phyloP scores from a whole-genome alignment of 2,329 filamentous ascomycete species.

The Cercospora nicotianae region DNA sequence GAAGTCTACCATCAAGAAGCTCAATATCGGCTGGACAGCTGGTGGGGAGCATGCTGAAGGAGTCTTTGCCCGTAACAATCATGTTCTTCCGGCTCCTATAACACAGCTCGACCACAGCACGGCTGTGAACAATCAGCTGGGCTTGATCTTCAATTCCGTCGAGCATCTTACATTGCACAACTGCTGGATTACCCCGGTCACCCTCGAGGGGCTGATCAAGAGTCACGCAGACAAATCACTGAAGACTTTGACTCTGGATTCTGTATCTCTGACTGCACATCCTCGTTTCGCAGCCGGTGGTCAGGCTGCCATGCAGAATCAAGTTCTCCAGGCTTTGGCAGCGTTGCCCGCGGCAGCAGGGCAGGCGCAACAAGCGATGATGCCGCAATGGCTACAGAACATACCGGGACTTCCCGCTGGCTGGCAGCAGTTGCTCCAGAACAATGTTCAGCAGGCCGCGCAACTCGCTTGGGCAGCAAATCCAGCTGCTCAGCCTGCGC shows the following conservation, averaged over 20 bases:
- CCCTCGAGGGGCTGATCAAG: conserved; percentile 55
- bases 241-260: conserved; percentile 59
- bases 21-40: conserved; percentile 66
- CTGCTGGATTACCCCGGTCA: conserved; percentile 65
- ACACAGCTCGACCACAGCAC: conserved; percentile 33
- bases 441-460: conserved; percentile 13
- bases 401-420: not conserved
- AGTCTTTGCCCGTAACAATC: conserved; percentile 60
- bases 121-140: conserved; percentile 12
- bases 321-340: conserved; percentile 19
- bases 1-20: conserved; percentile 57
- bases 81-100: conserved; percentile 63
- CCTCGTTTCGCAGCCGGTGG: conserved; percentile 26
- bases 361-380: conserved; percentile 7
- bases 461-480: not conserved
- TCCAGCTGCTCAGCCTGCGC: not conserved
- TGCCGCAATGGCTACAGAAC: conserved; percentile 17
- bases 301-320: conserved; percentile 21
- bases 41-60: conserved; percentile 68
- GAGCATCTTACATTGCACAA: conserved; percentile 64
- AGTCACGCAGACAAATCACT: conserved; percentile 52
- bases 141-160: conserved; percentile 54
- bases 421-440: conserved; percentile 15
- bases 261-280: conserved; percentile 62
- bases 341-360: conserved; percentile 2